phyloP scores from a whole-genome alignment of 2,329 filamentous ascomycete genomes.

The Chalara sp. region DNA sequence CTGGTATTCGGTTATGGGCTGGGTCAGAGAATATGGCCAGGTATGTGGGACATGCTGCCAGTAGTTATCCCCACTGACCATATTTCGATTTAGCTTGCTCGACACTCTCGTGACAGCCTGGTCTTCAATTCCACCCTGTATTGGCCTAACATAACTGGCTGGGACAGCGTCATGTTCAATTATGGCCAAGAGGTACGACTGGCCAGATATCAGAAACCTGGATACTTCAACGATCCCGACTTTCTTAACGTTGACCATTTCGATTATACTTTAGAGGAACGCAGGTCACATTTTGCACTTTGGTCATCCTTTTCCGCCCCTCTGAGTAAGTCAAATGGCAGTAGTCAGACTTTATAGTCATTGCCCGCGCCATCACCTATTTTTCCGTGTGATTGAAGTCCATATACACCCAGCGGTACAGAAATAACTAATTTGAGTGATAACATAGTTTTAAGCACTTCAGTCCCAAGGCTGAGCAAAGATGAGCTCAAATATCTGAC shows the following conservation, averaged over 20 bases:
- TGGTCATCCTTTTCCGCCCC: constrained; percentile 23
- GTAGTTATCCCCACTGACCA: no score
- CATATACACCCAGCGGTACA: no score
- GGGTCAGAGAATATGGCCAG: constrained; percentile 27
- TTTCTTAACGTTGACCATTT: constrained; percentile 23
- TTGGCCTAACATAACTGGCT: constrained; percentile 6
- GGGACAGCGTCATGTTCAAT: constrained; percentile 39
- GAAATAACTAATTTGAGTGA: no score
- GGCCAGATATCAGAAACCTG: constrained; percentile 27
- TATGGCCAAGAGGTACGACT: constrained; percentile 32
- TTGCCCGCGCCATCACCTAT: no score
- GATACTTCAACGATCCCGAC: constrained; percentile 29
- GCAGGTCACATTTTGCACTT: constrained; percentile 22
- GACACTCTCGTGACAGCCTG: constrained; percentile 27
- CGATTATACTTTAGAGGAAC: constrained; percentile 19
- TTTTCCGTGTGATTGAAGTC: no score
- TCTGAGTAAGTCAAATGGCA: constrained; percentile 6
- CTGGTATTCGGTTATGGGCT: constrained; percentile 41
- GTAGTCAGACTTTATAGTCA: no score
- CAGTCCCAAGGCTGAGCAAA: constrained; percentile 27
- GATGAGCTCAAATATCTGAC: constrained; percentile 31
- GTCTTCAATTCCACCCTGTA: constrained; percentile 19
- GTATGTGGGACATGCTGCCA: background rate
- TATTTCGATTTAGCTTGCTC: constrained; percentile 17
- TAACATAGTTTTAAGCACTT: constrained; percentile 17